Evolutionary conservation across 495 filamentous ascomycete genomes (phyloP), one percentile per base, ranked within the genome.

Genomic region (Penicillium salamii): DNA sequence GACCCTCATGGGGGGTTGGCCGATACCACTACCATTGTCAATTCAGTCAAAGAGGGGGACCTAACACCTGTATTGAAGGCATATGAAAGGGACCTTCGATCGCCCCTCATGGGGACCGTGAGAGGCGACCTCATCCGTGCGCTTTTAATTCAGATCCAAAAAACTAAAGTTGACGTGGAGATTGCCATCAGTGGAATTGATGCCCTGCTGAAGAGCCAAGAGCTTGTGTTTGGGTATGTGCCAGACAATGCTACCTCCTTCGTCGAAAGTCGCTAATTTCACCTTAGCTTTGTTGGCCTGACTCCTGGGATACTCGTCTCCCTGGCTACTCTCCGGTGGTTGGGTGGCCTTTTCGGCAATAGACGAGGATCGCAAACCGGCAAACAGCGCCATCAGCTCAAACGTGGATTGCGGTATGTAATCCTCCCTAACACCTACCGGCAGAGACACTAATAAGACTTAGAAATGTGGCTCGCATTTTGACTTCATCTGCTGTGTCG

Each of bases 151-250:
- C 93, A 98, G 62, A 83, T 98, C 37, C 93, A 98, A 62, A 98
- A 97, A 75, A 97, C 93, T 1, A 98, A 97, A 72, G 93, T 98
- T 21, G 93, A 98, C 57, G 86, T 97, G 7, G 93, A 98, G 66
- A 84, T 98, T 47, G 93, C 93, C 13, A 88, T 97, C 64, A 87
- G 88, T 46, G 93, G 93, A 12, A 97, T 98, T 46, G 90, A 98
- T 67, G 72, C 89, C 20, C 75, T 98, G 17, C 74, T 98, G 11
- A 96, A 92, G 71, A 95, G 90, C 56, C 93, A 98, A 61, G 92
- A 98, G 61, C 83, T 98, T 40, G 89, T 98, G 23, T 98, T 98
- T 71, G 93, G 90, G 61, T 82, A 68, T 47, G 66, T 49, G 42
- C 15, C 35, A 3, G 20, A 12, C n/a, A 7, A n/a, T 11, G 17